These are phyloP conservation scores for Mucuna pruriens DNA, from an alignment of 306 rosid genomes.

Conservation along the genomic window DNA sequence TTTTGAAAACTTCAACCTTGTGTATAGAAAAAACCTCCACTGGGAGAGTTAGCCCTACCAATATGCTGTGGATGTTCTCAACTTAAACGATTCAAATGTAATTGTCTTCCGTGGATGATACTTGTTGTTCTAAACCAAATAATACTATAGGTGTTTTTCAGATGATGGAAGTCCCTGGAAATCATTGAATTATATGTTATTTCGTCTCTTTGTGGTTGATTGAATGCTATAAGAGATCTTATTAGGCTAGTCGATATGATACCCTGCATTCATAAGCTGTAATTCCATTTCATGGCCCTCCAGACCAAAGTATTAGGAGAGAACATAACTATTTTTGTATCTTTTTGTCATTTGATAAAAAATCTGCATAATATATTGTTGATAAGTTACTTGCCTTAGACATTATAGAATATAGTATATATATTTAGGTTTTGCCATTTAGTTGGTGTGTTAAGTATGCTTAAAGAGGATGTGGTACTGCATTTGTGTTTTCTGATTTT, in stretches of 20 bases:
- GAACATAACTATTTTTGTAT: neutral
- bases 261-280: slow-evolving; percentile 6
- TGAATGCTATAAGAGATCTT: slow-evolving; percentile 1
- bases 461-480: neutral
- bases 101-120: neutral
- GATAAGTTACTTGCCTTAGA: neutral
- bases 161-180: neutral
- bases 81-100: neutral
- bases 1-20: too few relatives aligned
- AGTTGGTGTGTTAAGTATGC: neutral
- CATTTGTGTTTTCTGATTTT: neutral
- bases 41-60: neutral
- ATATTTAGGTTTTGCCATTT: slow-evolving; percentile 1
- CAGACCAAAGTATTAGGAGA: slow-evolving; percentile 2
- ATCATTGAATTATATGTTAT: neutral
- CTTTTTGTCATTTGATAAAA: slow-evolving; percentile 23
- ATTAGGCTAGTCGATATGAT: neutral
- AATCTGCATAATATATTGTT: neutral
- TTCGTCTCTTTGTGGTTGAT: neutral
- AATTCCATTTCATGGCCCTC: neutral
- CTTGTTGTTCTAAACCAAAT: neutral
- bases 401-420: neutral
- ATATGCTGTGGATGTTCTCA: neutral
- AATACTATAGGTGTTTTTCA: neutral
- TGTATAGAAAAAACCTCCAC: neutral